Evolutionary conservation across 805 yeast species (phyloP).

Genomic region (Candida saitoana): DNA sequence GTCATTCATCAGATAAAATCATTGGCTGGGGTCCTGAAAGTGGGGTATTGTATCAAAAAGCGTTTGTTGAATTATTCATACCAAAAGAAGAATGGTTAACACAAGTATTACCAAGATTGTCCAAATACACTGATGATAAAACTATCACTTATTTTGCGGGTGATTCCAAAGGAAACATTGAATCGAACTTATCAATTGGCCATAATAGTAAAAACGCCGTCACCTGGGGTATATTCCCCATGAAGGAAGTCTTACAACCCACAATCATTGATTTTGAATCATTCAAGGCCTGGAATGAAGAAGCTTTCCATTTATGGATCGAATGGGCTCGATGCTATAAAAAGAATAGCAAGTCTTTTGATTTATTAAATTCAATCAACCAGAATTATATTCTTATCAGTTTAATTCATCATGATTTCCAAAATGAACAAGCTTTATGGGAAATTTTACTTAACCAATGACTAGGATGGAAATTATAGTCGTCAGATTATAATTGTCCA

Average conservation of each 20-base stretch:
- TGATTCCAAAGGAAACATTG: conserved; percentile 53
- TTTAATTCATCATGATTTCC: conserved; percentile 79
- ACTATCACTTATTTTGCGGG: conserved; percentile 73
- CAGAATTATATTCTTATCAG: conserved; percentile 74
- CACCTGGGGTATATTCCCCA: conserved; percentile 97
- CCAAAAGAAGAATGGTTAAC: conserved; percentile 65
- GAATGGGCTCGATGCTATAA: conserved; percentile 89
- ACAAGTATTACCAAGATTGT: conserved; percentile 50
- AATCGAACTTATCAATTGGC: conserved; percentile 53
- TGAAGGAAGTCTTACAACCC: conserved; percentile 83
- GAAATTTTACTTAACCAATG: conserved; percentile 44
- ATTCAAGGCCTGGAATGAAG: conserved; percentile 94
- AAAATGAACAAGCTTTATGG: conserved; percentile 75
- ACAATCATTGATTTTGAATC: conserved; percentile 91
- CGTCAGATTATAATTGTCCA: not conserved
- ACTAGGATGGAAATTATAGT: conserved; percentile 14
- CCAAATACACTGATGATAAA: conserved; percentile 28
- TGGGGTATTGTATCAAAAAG: conserved; percentile 88
- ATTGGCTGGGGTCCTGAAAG: conserved; percentile 97
- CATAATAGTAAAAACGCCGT: conserved; percentile 64
- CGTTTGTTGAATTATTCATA: conserved; percentile 83
- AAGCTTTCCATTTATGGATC: conserved; percentile 84
- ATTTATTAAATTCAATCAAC: conserved; percentile 58
- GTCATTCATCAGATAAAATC: conserved; percentile 73
- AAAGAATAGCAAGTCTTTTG: conserved; percentile 49